Conservation (phyloP, 2,329 filamentous ascomycete species). For the Apiospora hydei region DNA sequence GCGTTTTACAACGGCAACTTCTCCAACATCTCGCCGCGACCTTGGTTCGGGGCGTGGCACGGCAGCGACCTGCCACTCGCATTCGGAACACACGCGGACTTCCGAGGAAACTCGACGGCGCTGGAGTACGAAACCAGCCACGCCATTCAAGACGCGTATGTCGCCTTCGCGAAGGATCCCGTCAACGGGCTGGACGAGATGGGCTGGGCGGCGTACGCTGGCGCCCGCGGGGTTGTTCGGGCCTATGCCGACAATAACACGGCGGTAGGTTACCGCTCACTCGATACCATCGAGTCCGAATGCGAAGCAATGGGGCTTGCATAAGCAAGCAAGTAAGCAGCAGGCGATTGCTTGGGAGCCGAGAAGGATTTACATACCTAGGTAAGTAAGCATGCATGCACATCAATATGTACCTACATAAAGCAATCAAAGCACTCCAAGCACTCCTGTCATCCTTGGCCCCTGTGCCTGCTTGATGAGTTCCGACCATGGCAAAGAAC, state of each 20-base stretch:
- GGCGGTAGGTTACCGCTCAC: neutral
- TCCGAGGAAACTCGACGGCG: conserved; percentile 26
- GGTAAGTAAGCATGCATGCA: neutral
- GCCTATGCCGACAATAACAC: conserved; percentile 13
- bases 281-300: conserved; percentile 6
- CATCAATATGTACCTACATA: too few relatives aligned
- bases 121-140: conserved; percentile 27
- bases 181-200: conserved; percentile 9
- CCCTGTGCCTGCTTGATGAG: neutral
- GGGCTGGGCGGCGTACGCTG: conserved; percentile 25
- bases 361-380: neutral
- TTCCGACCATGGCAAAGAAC: neutral
- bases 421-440: too few relatives aligned
- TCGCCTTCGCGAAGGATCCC: conserved; percentile 24
- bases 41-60: conserved; percentile 29
- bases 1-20: conserved; percentile 45
- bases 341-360: neutral
- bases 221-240: neutral
- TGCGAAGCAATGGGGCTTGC: conserved; percentile 11
- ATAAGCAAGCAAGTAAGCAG: neutral
- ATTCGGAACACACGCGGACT: conserved; percentile 27
- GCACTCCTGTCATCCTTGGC: neutral
- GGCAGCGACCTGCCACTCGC: conserved; percentile 26
- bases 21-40: conserved; percentile 27
- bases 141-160: conserved; percentile 28